These are phyloP conservation scores for Nyssa sinensis DNA, from an alignment of 148 eudicot species.

Conservation along the genomic window DNA sequence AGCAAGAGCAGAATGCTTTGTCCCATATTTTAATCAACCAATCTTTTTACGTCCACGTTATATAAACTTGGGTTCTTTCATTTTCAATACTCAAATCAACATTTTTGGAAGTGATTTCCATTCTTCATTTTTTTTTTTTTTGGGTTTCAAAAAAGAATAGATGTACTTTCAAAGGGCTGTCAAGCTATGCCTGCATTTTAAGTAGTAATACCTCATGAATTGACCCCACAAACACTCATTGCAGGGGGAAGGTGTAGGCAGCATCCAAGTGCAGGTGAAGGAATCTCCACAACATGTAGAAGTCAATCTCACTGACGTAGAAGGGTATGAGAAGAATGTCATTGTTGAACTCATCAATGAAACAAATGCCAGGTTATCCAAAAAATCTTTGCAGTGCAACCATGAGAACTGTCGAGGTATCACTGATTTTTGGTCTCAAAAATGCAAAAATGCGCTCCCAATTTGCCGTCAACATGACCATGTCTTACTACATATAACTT, in stretches of 20 bases:
- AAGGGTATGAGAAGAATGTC: slow-evolving; percentile 49
- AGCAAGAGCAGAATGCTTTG: no score
- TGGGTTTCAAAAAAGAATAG: not conserved
- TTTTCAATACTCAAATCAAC: not conserved
- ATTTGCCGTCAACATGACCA: not conserved
- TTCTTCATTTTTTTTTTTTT: not conserved
- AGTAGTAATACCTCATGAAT: not conserved
- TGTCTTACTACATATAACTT: not conserved
- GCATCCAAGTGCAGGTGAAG: slow-evolving; percentile 33
- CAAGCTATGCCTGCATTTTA: not conserved
- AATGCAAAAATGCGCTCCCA: not conserved
- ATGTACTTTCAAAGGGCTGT: not conserved
- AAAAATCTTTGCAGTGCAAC: slow-evolving; percentile 4
- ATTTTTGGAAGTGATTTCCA: not conserved
- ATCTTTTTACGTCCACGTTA: no score
- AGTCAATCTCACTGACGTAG: slow-evolving; percentile 42
- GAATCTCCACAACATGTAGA: slow-evolving; percentile 39
- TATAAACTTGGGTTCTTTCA: no score
- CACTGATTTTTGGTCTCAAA: not conserved
- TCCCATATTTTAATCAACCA: no score
- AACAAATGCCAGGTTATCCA: slow-evolving; percentile 13
- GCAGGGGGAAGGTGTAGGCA: slow-evolving; percentile 39
- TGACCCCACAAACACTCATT: not conserved
- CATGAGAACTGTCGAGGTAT: slow-evolving; percentile 34
- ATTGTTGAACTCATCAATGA: slow-evolving; percentile 43